Evolutionary conservation across 257 asterid species (phyloP).

Genomic region (Solanum pimpinellifolium): DNA sequence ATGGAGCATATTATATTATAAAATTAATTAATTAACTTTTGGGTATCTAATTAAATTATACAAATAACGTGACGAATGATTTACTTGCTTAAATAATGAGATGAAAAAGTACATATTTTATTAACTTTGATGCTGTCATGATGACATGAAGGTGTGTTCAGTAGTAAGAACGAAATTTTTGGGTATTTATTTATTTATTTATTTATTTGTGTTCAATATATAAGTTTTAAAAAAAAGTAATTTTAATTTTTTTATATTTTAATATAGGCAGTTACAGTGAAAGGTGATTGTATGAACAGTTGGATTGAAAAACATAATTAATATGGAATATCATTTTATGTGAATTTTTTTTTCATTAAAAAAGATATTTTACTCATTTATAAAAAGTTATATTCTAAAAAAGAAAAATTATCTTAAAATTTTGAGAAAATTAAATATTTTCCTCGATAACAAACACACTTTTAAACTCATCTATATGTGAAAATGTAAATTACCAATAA

Average conservation of each 20-base stretch:
- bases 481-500: too few species aligned
- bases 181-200: background rate
- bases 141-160: background rate
- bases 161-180: too few species aligned
- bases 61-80: background rate
- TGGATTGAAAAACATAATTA: background rate
- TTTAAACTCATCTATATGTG: background rate
- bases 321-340: background rate
- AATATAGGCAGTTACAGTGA: background rate
- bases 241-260: background rate
- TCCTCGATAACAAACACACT: background rate
- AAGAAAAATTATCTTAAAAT: too few species aligned
- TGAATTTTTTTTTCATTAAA: too few species aligned
- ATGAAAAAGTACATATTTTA: background rate
- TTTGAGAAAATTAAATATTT: too few species aligned
- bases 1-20: background rate
- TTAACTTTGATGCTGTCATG: background rate
- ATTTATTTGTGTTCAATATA: background rate
- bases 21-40: background rate
- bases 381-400: too few species aligned
- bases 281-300: background rate
- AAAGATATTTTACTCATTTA: too few species aligned
- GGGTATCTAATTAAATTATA: background rate
- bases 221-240: background rate
- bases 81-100: background rate